Evolutionary conservation across 805 yeast genomes (phyloP), one percentile per base, ranked within the genome.

Genomic region (Saccharomycopsis amapae): DNA sequence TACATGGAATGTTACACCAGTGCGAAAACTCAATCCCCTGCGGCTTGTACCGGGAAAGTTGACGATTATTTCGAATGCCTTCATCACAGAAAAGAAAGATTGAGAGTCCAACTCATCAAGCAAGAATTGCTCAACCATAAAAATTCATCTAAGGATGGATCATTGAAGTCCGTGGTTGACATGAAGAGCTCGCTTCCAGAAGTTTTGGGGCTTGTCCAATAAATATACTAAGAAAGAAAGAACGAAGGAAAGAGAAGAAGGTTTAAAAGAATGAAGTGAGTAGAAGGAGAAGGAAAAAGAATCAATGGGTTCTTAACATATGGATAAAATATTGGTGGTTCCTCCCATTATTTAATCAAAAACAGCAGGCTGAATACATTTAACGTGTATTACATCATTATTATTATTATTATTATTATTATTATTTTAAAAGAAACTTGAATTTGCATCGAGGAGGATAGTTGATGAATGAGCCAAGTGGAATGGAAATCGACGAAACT

Each of bases 1-100:
- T 71, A 67, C 51, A 58, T 71, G 54, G 73, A 69, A 51, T 71
- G 76, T 58, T 68, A 66, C 58, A 63, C 75, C 12, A 62, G 66
- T 42, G 63, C 62, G 35, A 56, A 56, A 25, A 66, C 71, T 5
- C 55, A 58, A 31, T 62, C 62, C 44, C 61, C 65, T 23, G 46
- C 53, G 15, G 60, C 65, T 48, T 72, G 78, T 59, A 57, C 58
- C 30, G 65, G 66, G n/a, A 55, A 60, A 40, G 65, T 68, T 17
- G 73, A 66, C 44, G 77, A 72, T 55, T 73, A 72, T 61, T 57
- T 61, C 40, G 78, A 73, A 59, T 73, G 78, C 54, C 63, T 73
- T 38, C 73, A 67, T 56, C 76, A 72, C 58, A 60, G 56, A 15
- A 71, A 71, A 57, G 78, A 69, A 58, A 63, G 55, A 41, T 49